Base-by-base conservation (phyloP, 1,284 basidiomycete genomes). In the Tylopilus sp. region DNA sequence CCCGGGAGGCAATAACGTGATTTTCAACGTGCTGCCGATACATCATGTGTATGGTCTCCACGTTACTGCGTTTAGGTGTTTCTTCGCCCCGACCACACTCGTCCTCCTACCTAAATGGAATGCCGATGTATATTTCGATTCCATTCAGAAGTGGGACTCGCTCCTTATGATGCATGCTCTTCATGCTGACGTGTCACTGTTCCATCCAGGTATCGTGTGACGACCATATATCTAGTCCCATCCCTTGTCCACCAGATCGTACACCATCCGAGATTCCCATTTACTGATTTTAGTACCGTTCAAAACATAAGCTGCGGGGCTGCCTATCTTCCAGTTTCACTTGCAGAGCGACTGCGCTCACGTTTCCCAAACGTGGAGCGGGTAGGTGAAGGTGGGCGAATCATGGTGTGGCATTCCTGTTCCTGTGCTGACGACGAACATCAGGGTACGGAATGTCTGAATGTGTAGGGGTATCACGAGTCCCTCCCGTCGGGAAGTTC, bases 381-480 rank as follows among this genome's bases (percentile, higher is more conserved):
- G 0, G 68, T 81, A n/a, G 34, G 49, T 0, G 77, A 81, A 72
- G 84, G 84, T 84, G 43, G 3, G 61, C 61, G n/a, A 18, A 36
- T 25, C 4, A 31, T 33, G 36, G 2, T 39, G 9, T 35, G n/a
- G n/a, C 23, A 18, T 25, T 37, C 33, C n/a, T 37, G 19, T 23
- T 51, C 21, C 28, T 10, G 4, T 3, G 19, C 26, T 56, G 40
- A 53, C 38, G 23, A 33, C 36, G 9, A 16, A 11, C 6, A 7
- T 18, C 54, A 83, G 86, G 86, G 0, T 90, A 85, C 58, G 87
- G 87, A 13, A 79, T 89, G 74, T 86, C 86, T 0, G 87, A 90
- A 77, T 70, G 71, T 47, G 86, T 88, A 62, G 52, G 81, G 64
- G 23, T 44, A 46, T 36, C 39, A 26, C 46, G 15, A 2, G 19